These are phyloP conservation scores for Neofusicoccum sp. DNA, from an alignment of 2,329 filamentous ascomycete genomes.

Conservation along the genomic window DNA sequence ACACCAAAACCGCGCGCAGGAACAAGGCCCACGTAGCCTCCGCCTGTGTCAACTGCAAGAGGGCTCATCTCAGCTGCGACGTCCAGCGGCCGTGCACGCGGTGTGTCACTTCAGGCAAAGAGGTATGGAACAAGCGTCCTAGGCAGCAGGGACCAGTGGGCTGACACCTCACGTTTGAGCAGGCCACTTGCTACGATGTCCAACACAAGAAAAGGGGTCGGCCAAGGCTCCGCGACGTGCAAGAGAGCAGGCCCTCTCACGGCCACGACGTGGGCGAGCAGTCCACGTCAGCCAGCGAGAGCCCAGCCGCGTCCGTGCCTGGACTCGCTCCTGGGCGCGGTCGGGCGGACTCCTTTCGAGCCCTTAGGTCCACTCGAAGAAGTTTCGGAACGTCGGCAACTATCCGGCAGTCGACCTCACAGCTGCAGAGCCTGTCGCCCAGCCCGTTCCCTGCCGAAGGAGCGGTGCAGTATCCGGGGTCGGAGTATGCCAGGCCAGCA, in stretches of 20 bases:
- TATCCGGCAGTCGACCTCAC: conserved; percentile 24
- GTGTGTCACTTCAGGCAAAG: conserved; percentile 76
- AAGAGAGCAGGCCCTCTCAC: conserved; percentile 40
- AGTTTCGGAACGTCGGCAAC: conserved; percentile 16
- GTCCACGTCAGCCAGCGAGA: conserved; percentile 30
- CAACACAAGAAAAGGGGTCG: conserved; percentile 84
- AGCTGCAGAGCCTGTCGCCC: conserved; percentile 9
- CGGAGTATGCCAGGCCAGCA: not conserved
- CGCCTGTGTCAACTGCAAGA: conserved; percentile 83
- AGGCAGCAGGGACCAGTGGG: not conserved
- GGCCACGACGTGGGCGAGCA: conserved; percentile 33
- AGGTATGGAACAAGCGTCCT: conserved; percentile 40
- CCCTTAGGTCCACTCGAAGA: conserved; percentile 18
- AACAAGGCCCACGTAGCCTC: conserved; percentile 82
- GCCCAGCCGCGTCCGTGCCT: conserved; percentile 29
- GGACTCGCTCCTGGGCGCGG: conserved; percentile 31
- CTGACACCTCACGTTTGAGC: conserved; percentile 13
- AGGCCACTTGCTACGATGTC: conserved; percentile 80
- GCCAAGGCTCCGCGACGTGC: conserved; percentile 75
- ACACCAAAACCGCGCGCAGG: conserved; percentile 41
- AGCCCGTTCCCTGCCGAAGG: conserved; percentile 10
- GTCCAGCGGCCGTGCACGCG: conserved; percentile 76
- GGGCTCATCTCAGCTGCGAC: conserved; percentile 71
- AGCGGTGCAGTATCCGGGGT: conserved; percentile 4
- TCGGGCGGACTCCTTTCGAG: conserved; percentile 4